Evolutionary conservation across 306 rosid genomes (phyloP), one percentile per base, ranked within the genome.

Genomic region (Citrullus mucosospermus): DNA sequence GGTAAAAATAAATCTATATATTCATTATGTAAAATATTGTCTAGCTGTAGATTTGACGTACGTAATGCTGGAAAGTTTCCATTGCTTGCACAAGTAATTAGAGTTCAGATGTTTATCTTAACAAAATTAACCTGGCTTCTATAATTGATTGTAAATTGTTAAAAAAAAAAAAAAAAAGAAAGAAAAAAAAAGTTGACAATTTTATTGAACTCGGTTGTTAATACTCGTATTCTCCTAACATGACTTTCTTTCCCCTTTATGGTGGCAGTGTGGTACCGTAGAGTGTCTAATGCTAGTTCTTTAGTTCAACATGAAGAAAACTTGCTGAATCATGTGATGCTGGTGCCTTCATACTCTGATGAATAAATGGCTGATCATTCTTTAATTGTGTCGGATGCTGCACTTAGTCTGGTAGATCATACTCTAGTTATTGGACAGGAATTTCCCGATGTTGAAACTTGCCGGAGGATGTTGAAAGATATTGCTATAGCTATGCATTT

Each of bases 381-480:
- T 68, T 82, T 93, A 88, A 82, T 34, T 78, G 83, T 80, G 63
- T 78, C 77, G 28, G 81, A 88, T 46, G 56, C 86, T 63, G 75
- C 89, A 75, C 86, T 83, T 83, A 73, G 73, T 62, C 46, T 89
- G 79, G 82, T 75, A 58, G 90, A 86, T 25, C 89, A 83, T 6
- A 83, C 88, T 9, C 84, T 95, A 78, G 90, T 86, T 61, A 91
- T 95, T 80, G 98, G 98, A 77, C 96, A 92, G 86, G 98, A 95
- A 85, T 95, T 95, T 88, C 91, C 96, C 20, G 97, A 95, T 86
- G 97, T 95, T 61, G 98, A 95, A 85, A 89, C 98, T 30, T 95
- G 98, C 84, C 86, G 98, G 79, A 91, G 98, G 87, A 76, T 88
- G n/a, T 82, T 95, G 92, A 95, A 95, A 88, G 97, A 95, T 85